These are phyloP conservation scores for Meredithiella fracta DNA, from an alignment of 2,329 filamentous ascomycete genomes.

Conservation along the genomic window DNA sequence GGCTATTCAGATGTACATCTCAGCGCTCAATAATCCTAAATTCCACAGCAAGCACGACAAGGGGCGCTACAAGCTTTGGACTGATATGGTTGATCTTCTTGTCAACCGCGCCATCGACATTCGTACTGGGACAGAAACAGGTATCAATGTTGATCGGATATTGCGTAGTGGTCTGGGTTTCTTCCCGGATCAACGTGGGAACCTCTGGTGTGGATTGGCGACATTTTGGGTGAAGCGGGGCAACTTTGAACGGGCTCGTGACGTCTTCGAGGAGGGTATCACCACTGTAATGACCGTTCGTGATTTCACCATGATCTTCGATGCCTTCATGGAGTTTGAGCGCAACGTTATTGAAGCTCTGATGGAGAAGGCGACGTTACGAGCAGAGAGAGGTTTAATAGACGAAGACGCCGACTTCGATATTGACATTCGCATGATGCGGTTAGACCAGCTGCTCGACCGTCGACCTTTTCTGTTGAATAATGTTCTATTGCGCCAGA, in stretches of 20 bases:
- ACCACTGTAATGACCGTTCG: conserved; percentile 97
- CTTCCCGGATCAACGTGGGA: conserved; percentile 86
- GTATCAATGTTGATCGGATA: conserved; percentile 82
- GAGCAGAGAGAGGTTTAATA: conserved; percentile 60
- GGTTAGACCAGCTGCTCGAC: conserved; percentile 97
- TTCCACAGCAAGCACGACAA: conserved; percentile 90
- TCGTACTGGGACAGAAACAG: conserved; percentile 60
- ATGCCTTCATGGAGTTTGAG: conserved; percentile 92
- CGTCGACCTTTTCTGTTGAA: conserved; percentile 89
- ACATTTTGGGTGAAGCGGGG: conserved; percentile 93
- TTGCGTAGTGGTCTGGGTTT: conserved; percentile 79
- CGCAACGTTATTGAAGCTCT: conserved; percentile 84
- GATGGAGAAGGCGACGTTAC: conserved; percentile 70
- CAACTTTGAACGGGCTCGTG: conserved; percentile 80
- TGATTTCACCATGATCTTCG: conserved; percentile 92
- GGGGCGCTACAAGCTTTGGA: conserved; percentile 93
- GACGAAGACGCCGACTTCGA: conserved; percentile 84
- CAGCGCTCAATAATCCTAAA: conserved; percentile 73
- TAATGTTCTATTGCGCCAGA: conserved; percentile 85
- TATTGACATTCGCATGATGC: conserved; percentile 90
- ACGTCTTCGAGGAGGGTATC: conserved; percentile 90
- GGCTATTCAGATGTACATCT: conserved; percentile 79
- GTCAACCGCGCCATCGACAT: conserved; percentile 82
- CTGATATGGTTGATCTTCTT: conserved; percentile 86
- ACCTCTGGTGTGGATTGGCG: conserved; percentile 84